A percentile compares a stretch with the other conserved stretches of the same genome.
phyloP scores from a whole-genome alignment of 306 rosid species.

The Ormosia emarginata region DNA sequence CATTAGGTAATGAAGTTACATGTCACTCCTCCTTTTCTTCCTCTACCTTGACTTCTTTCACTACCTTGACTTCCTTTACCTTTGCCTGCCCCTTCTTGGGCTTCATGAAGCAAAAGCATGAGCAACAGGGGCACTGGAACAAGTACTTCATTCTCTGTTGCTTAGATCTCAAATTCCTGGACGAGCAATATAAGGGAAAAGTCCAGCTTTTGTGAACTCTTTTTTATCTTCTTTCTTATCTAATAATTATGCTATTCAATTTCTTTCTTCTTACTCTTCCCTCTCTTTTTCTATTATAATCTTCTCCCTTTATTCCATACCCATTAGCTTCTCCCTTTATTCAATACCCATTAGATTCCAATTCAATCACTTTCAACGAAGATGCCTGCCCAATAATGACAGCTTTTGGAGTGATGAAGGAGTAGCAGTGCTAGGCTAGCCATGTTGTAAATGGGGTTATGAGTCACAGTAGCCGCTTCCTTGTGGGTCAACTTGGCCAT shows the following conservation, averaged over 20 bases:
- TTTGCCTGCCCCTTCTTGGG: conserved; percentile 44
- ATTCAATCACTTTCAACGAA: conserved; percentile 34
- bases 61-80: conserved; percentile 23
- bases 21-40: conserved; percentile 38
- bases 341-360: conserved; percentile 24
- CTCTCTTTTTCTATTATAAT: neutral
- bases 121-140: conserved; percentile 37
- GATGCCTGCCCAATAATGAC: conserved; percentile 28
- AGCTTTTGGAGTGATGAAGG: conserved; percentile 5
- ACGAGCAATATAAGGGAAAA: neutral
- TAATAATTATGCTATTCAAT: neutral
- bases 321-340: neutral
- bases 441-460: neutral
- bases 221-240: neutral
- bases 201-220: neutral
- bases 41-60: neutral
- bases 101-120: conserved; percentile 35
- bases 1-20: neutral
- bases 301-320: neutral
- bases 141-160: conserved; percentile 28
- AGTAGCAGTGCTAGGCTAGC: neutral
- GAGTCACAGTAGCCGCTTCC: neutral
- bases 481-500: conserved; percentile 25
- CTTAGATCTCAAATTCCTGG: conserved; percentile 15
- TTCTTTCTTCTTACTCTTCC: neutral